phyloP scores from a whole-genome alignment of 768 basidiomycete species.

The Rhizopogon salebrosus region DNA sequence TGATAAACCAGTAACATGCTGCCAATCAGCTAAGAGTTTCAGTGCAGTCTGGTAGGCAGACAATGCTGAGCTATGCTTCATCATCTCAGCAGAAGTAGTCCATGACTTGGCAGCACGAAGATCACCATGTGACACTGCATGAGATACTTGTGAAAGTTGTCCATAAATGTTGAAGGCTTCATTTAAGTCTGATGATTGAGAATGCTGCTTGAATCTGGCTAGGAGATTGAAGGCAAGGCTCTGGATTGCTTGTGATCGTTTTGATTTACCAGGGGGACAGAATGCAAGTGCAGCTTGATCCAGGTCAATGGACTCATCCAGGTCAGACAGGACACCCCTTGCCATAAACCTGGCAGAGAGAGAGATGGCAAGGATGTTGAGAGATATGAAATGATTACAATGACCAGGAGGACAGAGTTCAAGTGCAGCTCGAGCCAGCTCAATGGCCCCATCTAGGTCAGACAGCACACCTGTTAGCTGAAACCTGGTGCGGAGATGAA shows the following conservation, averaged over 20 bases:
- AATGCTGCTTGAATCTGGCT: conserved; percentile 7
- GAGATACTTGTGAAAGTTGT: too few species aligned
- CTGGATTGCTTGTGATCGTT: too few species aligned
- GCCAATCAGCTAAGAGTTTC: conserved; percentile 12
- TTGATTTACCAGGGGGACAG: too few species aligned
- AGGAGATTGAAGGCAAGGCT: too few species aligned
- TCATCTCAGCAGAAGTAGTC: conserved; percentile 8
- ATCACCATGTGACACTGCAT: conserved; percentile 3
- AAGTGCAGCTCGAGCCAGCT: neutral
- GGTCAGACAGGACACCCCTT: too few species aligned
- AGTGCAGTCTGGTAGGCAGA: conserved; percentile 23
- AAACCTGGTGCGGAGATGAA: neutral
- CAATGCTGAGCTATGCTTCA: conserved; percentile 20
- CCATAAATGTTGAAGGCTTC: too few species aligned
- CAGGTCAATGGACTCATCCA: too few species aligned
- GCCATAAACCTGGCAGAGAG: too few species aligned
- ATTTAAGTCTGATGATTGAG: too few species aligned
- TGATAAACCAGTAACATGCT: conserved; percentile 4
- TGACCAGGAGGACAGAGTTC: neutral
- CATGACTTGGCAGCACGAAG: conserved; percentile 7
- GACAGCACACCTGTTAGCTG: neutral
- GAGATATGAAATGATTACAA: neutral
- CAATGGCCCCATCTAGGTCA: neutral
- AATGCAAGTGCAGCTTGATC: too few species aligned
- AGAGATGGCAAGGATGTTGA: conserved; percentile 12